Evolutionary conservation across 164 flowering plant species (phyloP), one percentile per base, ranked within the genome.

Genomic region (Cinnamomum micranthum): DNA sequence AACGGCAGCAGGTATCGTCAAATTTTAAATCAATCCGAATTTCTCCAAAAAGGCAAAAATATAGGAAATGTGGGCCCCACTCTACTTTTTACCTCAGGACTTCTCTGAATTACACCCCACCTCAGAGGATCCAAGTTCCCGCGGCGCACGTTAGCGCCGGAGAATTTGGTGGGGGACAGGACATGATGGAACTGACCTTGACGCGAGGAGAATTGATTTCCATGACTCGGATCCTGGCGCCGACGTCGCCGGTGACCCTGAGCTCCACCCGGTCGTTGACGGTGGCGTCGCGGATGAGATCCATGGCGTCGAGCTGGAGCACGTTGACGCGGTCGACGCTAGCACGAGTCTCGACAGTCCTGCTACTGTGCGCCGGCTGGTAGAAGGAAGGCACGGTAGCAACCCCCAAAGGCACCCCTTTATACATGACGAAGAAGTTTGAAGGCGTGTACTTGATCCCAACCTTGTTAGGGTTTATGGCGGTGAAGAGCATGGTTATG

Each of bases 381-480:
- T 82, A 89, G 69, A 96, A 96, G 62, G 90, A 89, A 2, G 93
- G 91, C 10, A 94, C 90, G 1, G 81, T 65, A 24, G 95, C 99
- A 22, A 83, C 72, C 27, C 99, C 98, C 24, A 96, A 77, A 0
- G 99, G 99, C 1, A 94, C 91, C 33, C 99, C 99, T 6, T 84
- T 75, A 82, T 96, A 94, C 97, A 96, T 94, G 50, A 96, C 89
- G 6, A 89, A 88, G 80, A 96, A 91, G 76, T 81, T 72, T 3
- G 97, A 88, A 76, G 88, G 91, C 13, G 91, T 92, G 87, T 96
- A 96, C 87, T 89, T 88, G 85, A 96, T 92, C 76, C 97, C 99
- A 1, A 96, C 99, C 82, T 89, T 92, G 80, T 96, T 96, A 20
- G 91, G 93, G 76, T 96, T 96, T 4, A 68, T 86, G 12, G 99